These are phyloP conservation scores for Monoraphidium neglectum DNA, from an alignment of 139 green algal species.

Conservation along the genomic window DNA sequence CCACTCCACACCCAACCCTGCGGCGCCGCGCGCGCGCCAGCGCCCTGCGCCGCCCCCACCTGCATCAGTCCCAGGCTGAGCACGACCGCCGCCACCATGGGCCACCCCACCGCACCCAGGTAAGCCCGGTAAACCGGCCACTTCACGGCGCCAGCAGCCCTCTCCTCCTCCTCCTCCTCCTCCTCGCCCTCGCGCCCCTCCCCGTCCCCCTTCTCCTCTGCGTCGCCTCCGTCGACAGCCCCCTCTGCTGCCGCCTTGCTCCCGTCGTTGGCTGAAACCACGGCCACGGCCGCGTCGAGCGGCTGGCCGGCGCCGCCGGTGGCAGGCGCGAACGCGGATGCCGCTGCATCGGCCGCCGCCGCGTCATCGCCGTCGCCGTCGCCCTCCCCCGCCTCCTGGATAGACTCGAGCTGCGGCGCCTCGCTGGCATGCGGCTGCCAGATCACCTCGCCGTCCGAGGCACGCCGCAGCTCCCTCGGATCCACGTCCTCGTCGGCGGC, in stretches of 20 bases:
- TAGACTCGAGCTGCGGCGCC: constrained; percentile 6
- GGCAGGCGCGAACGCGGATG: neutral
- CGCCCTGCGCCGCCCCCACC: constrained; percentile 19
- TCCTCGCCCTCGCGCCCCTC: constrained; percentile 10
- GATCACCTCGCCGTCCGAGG: constrained; percentile 3
- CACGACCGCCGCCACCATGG: constrained; percentile 47
- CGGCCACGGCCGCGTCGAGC: neutral
- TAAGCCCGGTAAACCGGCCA: constrained; percentile 62
- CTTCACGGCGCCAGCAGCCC: constrained; percentile 52
- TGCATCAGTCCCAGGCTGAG: constrained; percentile 74
- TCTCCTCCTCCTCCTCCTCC: constrained; percentile 40
- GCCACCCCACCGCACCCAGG: constrained; percentile 42
- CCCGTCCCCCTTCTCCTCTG: neutral
- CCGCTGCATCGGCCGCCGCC: constrained; percentile 1
- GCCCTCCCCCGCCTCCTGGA: constrained; percentile 6
- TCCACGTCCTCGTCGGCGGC: constrained; percentile 9
- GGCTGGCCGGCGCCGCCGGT: neutral
- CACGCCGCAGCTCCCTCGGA: neutral
- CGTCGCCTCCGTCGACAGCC: neutral
- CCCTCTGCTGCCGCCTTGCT: neutral
- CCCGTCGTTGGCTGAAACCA: neutral
- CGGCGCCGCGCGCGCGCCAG: no score
- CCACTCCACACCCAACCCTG: no score
- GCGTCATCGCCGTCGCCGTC: neutral
- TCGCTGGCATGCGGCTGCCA: constrained; percentile 10